phyloP scores from a whole-genome alignment of 257 asterid genomes.

The Salvia splendens region DNA sequence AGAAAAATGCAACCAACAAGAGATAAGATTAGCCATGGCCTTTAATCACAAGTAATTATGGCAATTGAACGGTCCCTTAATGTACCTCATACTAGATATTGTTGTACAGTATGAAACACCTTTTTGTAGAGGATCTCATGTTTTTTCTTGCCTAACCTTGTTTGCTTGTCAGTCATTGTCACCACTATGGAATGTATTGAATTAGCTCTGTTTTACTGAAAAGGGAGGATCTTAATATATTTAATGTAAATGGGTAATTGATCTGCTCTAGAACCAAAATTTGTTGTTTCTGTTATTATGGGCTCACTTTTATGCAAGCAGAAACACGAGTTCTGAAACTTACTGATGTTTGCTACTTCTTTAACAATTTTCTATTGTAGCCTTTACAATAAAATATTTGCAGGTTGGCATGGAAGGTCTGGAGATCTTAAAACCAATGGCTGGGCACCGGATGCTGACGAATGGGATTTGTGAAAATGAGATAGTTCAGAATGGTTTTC shows the following conservation, averaged over 20 bases:
- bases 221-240: neutral
- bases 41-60: too few species aligned
- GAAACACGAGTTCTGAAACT: neutral
- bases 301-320: neutral
- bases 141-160: neutral
- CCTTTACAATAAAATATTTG: constrained; percentile 34
- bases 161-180: constrained; percentile 5
- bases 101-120: neutral
- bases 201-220: constrained; percentile 23
- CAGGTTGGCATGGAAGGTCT: constrained; percentile 92
- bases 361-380: constrained; percentile 12
- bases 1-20: too few species aligned
- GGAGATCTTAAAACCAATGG: constrained; percentile 78
- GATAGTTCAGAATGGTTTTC: constrained; percentile 45
- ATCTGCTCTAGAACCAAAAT: constrained; percentile 5
- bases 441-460: constrained; percentile 37
- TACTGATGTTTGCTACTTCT: constrained; percentile 12
- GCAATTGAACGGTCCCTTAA: neutral
- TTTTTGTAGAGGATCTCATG: neutral
- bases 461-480: constrained; percentile 45
- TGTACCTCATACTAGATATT: neutral
- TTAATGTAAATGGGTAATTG: neutral
- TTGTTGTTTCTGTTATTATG: constrained; percentile 15
- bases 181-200: constrained; percentile 11
- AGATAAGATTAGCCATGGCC: too few species aligned